A percentile compares a stretch with the other conserved stretches of the same genome.
Conservation (phyloP, 306 rosid genomes). For the cucumber (Cucumis sativus) region Cucumber_9930_V3 NC_026658.2:26352501-26353000, state of each 20-base stretch:
- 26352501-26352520: not conserved
- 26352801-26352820: slow-evolving; percentile 8
- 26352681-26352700: slow-evolving; percentile 1
- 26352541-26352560: slow-evolving; percentile 4
- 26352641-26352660: not conserved
- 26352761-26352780: slow-evolving; percentile 9
- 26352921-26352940: slow-evolving; percentile 8
- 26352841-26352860: not conserved
- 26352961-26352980: not conserved
- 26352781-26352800: not conserved
- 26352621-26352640: slow-evolving; percentile 7
- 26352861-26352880: slow-evolving; percentile 7
- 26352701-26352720: slow-evolving; percentile 5
- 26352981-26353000: slow-evolving; percentile 7
- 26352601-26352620: not conserved
- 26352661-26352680: not conserved
- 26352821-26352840: not conserved
- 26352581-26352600: slow-evolving; percentile 7
- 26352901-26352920: slow-evolving; percentile 9
- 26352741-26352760: slow-evolving; percentile 5
- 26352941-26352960: not conserved
- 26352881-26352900: slow-evolving; percentile 10
- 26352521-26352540: slow-evolving; percentile 4
- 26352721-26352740: not conserved
- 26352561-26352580: slow-evolving; percentile 7